Evolutionary conservation across 352 stramenopile genomes (phyloP).

Genomic region (Globisporangium sylvaticum): DNA sequence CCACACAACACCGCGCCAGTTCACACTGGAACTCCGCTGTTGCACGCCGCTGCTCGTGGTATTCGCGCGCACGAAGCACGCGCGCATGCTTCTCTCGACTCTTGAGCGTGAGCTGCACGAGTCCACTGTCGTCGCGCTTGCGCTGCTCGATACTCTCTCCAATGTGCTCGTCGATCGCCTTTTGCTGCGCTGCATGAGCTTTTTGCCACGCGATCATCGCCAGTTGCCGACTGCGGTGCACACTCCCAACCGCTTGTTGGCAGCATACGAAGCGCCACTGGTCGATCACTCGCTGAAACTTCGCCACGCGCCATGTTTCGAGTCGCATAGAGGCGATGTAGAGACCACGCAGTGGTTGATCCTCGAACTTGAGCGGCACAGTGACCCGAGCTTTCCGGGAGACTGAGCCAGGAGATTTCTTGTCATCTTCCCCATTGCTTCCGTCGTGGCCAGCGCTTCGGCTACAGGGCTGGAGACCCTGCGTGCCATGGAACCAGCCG

Average conservation of each 20-base stretch:
- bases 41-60: slow-evolving; percentile 21
- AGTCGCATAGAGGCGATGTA: slow-evolving; percentile 23
- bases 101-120: slow-evolving; percentile 19
- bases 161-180: slow-evolving; percentile 28
- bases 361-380: slow-evolving; percentile 10
- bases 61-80: slow-evolving; percentile 17
- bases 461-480: slow-evolving; percentile 26
- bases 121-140: slow-evolving; percentile 10
- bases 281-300: slow-evolving; percentile 16
- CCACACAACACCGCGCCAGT: slow-evolving; percentile 30
- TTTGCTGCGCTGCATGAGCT: slow-evolving; percentile 22
- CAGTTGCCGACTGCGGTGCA: slow-evolving; percentile 7
- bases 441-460: slow-evolving; percentile 11
- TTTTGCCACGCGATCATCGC: slow-evolving; percentile 16
- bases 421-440: slow-evolving; percentile 7
- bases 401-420: slow-evolving; percentile 5
- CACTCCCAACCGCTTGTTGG: slow-evolving; percentile 17
- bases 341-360: slow-evolving; percentile 30
- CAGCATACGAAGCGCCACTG: slow-evolving; percentile 24
- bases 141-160: slow-evolving; percentile 15
- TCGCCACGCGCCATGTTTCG: slow-evolving; percentile 19
- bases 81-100: slow-evolving; percentile 22
- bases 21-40: slow-evolving; percentile 25
- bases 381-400: neutral
- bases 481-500: slow-evolving; percentile 49